phyloP scores from a whole-genome alignment of 306 rosid species.

The Lathyrus sativus region DNA sequence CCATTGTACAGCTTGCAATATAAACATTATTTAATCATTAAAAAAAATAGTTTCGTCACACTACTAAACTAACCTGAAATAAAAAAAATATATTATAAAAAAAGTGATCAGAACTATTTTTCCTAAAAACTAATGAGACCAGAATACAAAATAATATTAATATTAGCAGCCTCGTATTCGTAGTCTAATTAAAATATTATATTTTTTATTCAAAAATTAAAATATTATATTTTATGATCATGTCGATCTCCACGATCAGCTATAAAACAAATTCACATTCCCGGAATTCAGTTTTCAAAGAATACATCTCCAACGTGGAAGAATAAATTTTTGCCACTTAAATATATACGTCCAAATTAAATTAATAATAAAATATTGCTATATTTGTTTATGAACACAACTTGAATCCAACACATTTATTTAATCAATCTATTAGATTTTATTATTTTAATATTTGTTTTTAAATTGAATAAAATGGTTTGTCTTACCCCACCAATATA shows the following conservation, averaged over 20 bases:
- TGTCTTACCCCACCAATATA: constrained; percentile 44
- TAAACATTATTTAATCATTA: constrained; percentile 27
- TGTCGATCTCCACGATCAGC: constrained; percentile 42
- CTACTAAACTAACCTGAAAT: constrained; percentile 26
- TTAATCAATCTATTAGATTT: constrained; percentile 37
- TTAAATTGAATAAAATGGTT: constrained; percentile 47
- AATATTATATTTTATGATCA: constrained; percentile 23
- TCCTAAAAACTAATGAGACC: neutral
- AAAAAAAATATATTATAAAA: neutral
- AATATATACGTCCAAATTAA: constrained; percentile 20
- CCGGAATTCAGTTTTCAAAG: constrained; percentile 32
- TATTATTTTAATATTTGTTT: constrained; percentile 34
- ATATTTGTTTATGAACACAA: constrained; percentile 32
- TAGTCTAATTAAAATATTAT: constrained; percentile 28
- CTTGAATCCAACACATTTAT: constrained; percentile 40
- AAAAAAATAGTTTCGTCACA: constrained; percentile 20
- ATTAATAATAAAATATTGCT: constrained; percentile 23
- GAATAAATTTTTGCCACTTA: constrained; percentile 40
- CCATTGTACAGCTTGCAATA: constrained; percentile 44
- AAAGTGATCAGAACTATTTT: constrained; percentile 10
- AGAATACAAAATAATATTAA: neutral
- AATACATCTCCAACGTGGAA: constrained; percentile 43
- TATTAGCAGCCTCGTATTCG: constrained; percentile 19
- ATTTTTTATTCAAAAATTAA: neutral
- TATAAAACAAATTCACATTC: constrained; percentile 45